Evolutionary conservation across 2,329 filamentous ascomycete genomes (phyloP), one percentile per base, ranked within the genome.

Genomic region (Xylariaceae sp.): DNA sequence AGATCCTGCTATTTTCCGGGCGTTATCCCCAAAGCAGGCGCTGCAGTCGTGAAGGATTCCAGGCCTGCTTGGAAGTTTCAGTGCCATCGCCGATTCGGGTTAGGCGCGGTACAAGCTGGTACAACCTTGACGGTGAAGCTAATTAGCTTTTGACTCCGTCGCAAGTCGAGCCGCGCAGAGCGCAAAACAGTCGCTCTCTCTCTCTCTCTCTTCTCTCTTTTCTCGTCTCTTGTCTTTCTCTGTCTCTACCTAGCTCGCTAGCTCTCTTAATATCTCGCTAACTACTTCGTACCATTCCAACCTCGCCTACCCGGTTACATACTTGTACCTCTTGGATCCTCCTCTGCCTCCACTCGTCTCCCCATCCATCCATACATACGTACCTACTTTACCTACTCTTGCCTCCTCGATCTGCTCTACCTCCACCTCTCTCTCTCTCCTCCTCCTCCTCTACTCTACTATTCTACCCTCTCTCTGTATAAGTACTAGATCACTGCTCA

Each of bases 71-170:
- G 47, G 56, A 49, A 8, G 15, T 30, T 41, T 41, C 37, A 47
- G 35, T 49, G 17, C 41, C n/a, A 56, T 63, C 58, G 51, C 58
- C 61, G 47, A 44, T 58, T 63, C 56, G 53, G 61, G 58, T 53
- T 58, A 53, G 37, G 11, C 37, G 11, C 37, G 37, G 9, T 41
- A 55, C 57, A 53, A 55, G 51, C 56, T 57, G 37, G 9, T 41
- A 55, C 57, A 53, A 55, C 54, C 56, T 57, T 59, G 58, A 55
- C 64, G 63, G 68, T 68, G 68, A 66, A 66, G 59, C 60, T 63
- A 44, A 54, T 18, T 51, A 55, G 53, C 37, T 41, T 41, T 41
- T 41, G 11, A 30, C 23, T 41, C 11, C 11, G 37, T 41, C 37
- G 37, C 37, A 41, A 10, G 9, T 41, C 37, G 11, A 30, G 23